phyloP scores from a whole-genome alignment of 345 rosid genomes.

The Camelina sativa region DNA sequence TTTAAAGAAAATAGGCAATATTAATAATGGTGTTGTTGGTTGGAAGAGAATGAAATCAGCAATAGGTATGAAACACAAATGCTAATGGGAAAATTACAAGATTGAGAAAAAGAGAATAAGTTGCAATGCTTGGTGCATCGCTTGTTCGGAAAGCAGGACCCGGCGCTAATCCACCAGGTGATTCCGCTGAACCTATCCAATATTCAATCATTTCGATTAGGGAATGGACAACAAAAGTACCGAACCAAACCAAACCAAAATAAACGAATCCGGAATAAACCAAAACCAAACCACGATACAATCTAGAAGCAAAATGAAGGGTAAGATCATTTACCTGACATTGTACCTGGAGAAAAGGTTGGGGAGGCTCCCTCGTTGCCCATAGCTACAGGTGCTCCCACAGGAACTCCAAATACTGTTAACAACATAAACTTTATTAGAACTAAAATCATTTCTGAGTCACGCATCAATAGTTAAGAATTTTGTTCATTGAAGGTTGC shows the following conservation, averaged over 20 bases:
- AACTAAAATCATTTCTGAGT: background rate
- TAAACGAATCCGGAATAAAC: background rate
- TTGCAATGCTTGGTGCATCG: slow-evolving; percentile 31
- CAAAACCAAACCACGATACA: background rate
- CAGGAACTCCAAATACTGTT: slow-evolving; percentile 40
- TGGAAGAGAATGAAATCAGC: slow-evolving; percentile 7
- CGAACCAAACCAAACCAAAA: background rate
- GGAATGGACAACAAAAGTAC: background rate
- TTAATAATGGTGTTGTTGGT: slow-evolving; percentile 10
- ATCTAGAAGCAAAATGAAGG: background rate
- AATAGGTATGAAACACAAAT: slow-evolving; percentile 22
- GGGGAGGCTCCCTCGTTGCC: slow-evolving; percentile 34
- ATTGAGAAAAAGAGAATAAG: slow-evolving; percentile 29
- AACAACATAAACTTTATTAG: background rate
- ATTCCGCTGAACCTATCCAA: slow-evolving; percentile 26
- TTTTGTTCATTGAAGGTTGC: background rate
- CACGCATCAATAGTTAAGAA: background rate
- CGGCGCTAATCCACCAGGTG: slow-evolving; percentile 34
- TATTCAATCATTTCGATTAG: background rate
- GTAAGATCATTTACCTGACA: slow-evolving; percentile 24
- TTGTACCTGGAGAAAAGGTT: slow-evolving; percentile 23
- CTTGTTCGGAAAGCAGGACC: background rate
- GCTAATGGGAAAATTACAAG: slow-evolving; percentile 26
- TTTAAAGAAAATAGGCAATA: slow-evolving; percentile 9
- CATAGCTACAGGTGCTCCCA: slow-evolving; percentile 39